A percentile compares a stretch with the other conserved stretches of the same genome.
These are phyloP conservation scores for Euphorbia tirucalli DNA, from an alignment of 345 rosid species.

Conservation along the genomic window DNA sequence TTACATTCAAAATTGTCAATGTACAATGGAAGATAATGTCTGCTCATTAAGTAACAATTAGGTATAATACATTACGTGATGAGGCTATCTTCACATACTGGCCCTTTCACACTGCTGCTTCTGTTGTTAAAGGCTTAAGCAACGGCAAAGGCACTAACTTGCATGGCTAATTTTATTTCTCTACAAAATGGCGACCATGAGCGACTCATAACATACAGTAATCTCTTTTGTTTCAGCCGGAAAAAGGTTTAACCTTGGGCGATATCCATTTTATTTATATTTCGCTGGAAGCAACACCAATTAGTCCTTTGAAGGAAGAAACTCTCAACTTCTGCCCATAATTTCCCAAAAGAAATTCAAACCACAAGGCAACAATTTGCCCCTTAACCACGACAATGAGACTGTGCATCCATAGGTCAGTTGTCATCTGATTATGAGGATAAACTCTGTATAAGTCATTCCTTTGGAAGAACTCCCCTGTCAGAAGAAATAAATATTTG, in stretches of 20 bases:
- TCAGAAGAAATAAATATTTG: not conserved
- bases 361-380: slow-evolving; percentile 6
- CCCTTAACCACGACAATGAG: not conserved
- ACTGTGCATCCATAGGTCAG: not conserved
- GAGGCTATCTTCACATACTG: not conserved
- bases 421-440: slow-evolving; percentile 4
- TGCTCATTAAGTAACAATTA: not conserved
- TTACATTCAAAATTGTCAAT: slow-evolving; percentile 6
- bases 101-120: not conserved
- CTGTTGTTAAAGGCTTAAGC: not conserved
- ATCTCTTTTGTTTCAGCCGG: slow-evolving; percentile 9
- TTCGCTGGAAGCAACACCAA: not conserved
- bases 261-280: not conserved
- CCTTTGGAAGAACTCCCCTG: not conserved
- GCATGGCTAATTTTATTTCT: slow-evolving; percentile 3
- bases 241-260: not conserved
- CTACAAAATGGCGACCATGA: not conserved
- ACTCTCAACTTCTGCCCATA: not conserved
- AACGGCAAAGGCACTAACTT: not conserved
- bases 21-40: not conserved
- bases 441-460: not conserved
- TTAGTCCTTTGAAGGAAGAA: not conserved
- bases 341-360: not conserved
- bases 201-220: not conserved
- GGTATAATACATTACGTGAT: slow-evolving; percentile 6